Evolutionary conservation across 495 filamentous ascomycete genomes (phyloP), one percentile per base, ranked within the genome.

Genomic region (Aspergillus sclerotiicarbonarius): DNA sequence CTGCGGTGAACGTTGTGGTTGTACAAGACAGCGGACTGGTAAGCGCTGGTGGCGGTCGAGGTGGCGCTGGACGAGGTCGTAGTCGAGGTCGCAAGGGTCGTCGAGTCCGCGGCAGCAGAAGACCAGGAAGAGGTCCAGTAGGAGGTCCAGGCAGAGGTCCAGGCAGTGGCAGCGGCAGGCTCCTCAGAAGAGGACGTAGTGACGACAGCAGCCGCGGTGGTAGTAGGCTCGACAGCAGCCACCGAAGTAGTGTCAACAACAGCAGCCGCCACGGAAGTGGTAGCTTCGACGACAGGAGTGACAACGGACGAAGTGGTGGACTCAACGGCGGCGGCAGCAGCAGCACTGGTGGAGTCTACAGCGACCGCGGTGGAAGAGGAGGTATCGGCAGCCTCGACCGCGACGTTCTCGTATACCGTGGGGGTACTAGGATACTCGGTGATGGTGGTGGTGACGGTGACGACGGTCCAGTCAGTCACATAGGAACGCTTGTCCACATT

Each of bases 1-100:
- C 82, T 80, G 63, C 94, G 92, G 72, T 92, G 89, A 41, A 86
- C 60, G 77, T 97, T 96, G 83, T 98, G 94, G 72, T 88, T 84
- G 65, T 84, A 78, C 39, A 92, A 66, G 15, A 83, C 71, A 6
- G 68, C 59, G 44, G 67, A 62, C 62, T 77, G 60, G 70, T 86
- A 87, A 46, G 63, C 49, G 43, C 64, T 71, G 49, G 64, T 57
- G 48, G 67, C 39, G 10, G 61, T 48, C 25, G 57, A 58, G 20
- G 55, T 54, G 30, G 69, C 43, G 32, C 63, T 54, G 29, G 62
- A 46, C 33, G 71, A 58, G 31, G 70, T 62, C 31, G 69, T 60
- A 29, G 70, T 62, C 31, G 69, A 60, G 45, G 71, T 68, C 32
- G 63, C 49, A 30, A 64, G 54, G 51, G 73, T 75, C 45, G 72